Base-by-base conservation (phyloP, 805 yeast species). In the Schizosaccharomyces pombe region DNA sequence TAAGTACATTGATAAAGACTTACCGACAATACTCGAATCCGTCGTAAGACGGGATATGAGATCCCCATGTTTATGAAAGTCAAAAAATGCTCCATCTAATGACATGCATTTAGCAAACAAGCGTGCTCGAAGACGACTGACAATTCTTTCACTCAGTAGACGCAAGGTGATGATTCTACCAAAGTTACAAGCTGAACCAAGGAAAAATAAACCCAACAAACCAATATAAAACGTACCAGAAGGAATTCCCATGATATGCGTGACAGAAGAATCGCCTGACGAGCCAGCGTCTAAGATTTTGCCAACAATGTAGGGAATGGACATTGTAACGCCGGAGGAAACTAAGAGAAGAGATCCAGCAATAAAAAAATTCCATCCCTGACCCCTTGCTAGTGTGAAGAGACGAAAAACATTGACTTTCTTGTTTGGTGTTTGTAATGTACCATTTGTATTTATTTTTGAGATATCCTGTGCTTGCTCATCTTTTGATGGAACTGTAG, bases 71-170 rank as follows among this genome's bases (percentile, higher is more conserved):
- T 87, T 77, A 57, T 91, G 86, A 32, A 78, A 78, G 62, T 89
- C 97, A 67, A 87, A 78, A 62, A 89, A 89, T 59, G 82, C 82
- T 3, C 94, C 79, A 65, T 87, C 95, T 63, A 87, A 95, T 52
- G 78, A 77, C 55, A 89, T 71, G 14, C 89, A 76, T 52, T 81
- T 83, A 62, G 77, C 76, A 65, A 85, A 77, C 37, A 89, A 76
- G 55, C 84, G 73, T 8, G 89, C 73, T 61, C 97, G 74, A 58
- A 89, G 68, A 57, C 91, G 74, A 6, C 95, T 89, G 57, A 87
- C 94, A 37, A 89, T 70, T 58, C 83, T 74, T 65, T 89, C 97
- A 54, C 96, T 95, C 11, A 83, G 82, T 1, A 79, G 71, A 59
- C 87, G 75, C 62, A 89, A 69, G 12, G 84, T 67, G 40, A 82